Conservation (phyloP, 2,329 filamentous ascomycete genomes). For the Trichoderma guizhouense region DNA sequence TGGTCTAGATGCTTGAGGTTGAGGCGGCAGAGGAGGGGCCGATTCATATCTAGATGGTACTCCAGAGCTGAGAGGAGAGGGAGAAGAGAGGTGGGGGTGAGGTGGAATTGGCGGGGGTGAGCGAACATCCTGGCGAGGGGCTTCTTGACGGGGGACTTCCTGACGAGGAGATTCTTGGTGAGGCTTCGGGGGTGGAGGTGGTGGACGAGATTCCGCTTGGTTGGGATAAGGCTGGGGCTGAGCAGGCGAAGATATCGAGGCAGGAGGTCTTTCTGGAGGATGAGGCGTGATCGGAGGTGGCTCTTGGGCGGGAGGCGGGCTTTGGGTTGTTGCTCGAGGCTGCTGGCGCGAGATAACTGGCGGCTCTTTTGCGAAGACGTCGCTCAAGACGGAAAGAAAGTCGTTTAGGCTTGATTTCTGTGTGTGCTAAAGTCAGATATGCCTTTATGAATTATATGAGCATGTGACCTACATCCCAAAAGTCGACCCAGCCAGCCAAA, state of each 20-base stretch:
- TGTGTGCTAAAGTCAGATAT: constrained; percentile 10
- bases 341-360: constrained; percentile 76
- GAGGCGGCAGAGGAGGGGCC: constrained; percentile 44
- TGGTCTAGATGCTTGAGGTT: constrained; percentile 19
- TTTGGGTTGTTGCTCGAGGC: constrained; percentile 37
- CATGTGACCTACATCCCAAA: constrained; percentile 73
- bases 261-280: constrained; percentile 56
- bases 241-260: constrained; percentile 37
- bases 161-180: constrained; percentile 23
- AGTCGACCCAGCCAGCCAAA: constrained; percentile 81
- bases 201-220: constrained; percentile 37
- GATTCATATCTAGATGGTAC: constrained; percentile 45
- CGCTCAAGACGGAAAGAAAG: constrained; percentile 75
- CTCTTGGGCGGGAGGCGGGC: constrained; percentile 32
- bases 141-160: background rate
- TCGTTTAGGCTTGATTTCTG: constrained; percentile 81
- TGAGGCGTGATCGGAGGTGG: constrained; percentile 70
- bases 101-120: constrained; percentile 27
- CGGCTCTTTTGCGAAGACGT: constrained; percentile 91
- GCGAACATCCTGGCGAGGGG: constrained; percentile 15
- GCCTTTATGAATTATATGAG: too few species aligned
- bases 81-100: constrained; percentile 26
- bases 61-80: constrained; percentile 20
- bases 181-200: constrained; percentile 49
- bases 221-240: constrained; percentile 35